Evolutionary conservation across 768 basidiomycete genomes (phyloP).

Genomic region (Rhodotorula toruloides): DNA sequence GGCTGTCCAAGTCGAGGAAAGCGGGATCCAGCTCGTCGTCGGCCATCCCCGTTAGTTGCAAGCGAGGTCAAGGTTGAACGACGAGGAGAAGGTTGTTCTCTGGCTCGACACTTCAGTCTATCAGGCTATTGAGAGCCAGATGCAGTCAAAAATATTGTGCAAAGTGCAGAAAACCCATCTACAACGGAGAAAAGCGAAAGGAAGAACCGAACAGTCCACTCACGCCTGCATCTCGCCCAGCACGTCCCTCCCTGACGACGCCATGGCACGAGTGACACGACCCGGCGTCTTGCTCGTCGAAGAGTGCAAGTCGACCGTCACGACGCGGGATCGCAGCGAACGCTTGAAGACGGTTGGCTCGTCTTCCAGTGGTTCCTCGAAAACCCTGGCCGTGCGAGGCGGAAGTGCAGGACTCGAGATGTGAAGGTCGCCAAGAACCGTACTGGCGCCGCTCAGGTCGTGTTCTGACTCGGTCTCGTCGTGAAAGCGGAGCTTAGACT

Average conservation of each 20-base stretch:
- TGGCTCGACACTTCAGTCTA: too few species aligned
- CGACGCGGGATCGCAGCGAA: conserved; percentile 18
- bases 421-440: not conserved
- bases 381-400: not conserved
- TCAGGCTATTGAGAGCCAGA: too few species aligned
- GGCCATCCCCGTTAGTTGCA: not conserved
- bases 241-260: conserved; percentile 20
- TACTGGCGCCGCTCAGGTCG: not conserved
- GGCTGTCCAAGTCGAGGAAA: conserved; percentile 24
- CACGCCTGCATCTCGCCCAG: too few species aligned
- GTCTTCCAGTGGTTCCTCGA: conserved; percentile 14
- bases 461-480: conserved; percentile 26
- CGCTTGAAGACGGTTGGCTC: conserved; percentile 51
- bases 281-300: conserved; percentile 5
- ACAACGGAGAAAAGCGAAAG: too few species aligned
- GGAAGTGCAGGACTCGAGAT: not conserved
- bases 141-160: too few species aligned
- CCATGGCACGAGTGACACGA: conserved; percentile 1
- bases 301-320: conserved; percentile 21
- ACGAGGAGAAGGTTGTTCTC: too few species aligned
- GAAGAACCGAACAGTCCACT: too few species aligned
- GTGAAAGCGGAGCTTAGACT: conserved; percentile 21
- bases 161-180: too few species aligned
- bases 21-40: conserved; percentile 33
- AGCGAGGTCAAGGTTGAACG: too few species aligned